Conservation (phyloP, 192 early-diverging fungal genomes). For the Backusella parvicylindrica region DNA sequence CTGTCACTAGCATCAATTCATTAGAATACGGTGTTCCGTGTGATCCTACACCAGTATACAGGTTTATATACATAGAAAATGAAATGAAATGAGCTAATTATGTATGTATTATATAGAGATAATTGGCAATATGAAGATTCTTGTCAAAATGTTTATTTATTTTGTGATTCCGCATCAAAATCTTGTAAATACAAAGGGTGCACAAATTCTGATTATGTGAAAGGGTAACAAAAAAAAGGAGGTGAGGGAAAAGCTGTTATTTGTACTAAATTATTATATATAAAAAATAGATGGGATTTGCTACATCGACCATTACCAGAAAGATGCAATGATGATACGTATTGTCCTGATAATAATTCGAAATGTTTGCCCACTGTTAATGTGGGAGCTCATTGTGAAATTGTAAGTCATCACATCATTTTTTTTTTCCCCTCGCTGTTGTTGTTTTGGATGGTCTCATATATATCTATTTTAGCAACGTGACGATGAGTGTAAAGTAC, state of each 20-base stretch:
- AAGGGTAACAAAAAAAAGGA: slow-evolving; percentile 12
- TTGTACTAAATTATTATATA: background rate
- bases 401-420: slow-evolving; percentile 14
- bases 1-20: background rate
- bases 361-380: slow-evolving; percentile 24
- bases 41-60: slow-evolving; percentile 27
- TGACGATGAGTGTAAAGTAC: slow-evolving; percentile 34
- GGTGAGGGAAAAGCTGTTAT: background rate
- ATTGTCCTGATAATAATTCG: slow-evolving; percentile 34
- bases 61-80: slow-evolving; percentile 10
- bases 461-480: slow-evolving; percentile 20
- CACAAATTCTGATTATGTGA: slow-evolving; percentile 33
- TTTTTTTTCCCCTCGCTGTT: background rate
- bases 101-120: background rate
- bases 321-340: slow-evolving; percentile 20
- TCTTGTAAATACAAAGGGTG: slow-evolving; percentile 31
- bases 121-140: slow-evolving; percentile 31
- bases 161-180: slow-evolving; percentile 16
- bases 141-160: slow-evolving; percentile 30
- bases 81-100: background rate
- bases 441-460: background rate
- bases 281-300: slow-evolving; percentile 20
- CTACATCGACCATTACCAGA: slow-evolving; percentile 10
- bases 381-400: slow-evolving; percentile 19
- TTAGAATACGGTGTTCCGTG: slow-evolving; percentile 17